Base-by-base conservation (phyloP, 2,329 filamentous ascomycete genomes). In the Fusarium longipes region DNA sequence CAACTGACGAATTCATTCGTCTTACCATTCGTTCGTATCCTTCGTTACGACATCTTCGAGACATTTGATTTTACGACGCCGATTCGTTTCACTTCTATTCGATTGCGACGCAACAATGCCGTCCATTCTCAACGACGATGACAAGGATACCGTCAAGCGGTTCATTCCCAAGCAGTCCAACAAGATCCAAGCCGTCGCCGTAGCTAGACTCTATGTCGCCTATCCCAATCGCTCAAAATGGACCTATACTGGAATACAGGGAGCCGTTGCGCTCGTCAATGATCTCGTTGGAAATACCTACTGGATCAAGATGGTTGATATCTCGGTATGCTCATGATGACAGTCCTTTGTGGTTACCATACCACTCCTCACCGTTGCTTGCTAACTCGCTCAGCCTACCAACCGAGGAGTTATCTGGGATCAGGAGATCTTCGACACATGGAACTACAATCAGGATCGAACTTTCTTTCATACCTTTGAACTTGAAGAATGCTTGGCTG, bases 391-490 rank as follows among this genome's bases (percentile, higher is more conserved):
- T 45, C 75, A 95, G 90, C 86, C 93, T 57, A 84, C 90, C 49
- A 90, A 89, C 76, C 88, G 91, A 76, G 94, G 95, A 58, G 93
- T 97, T 49, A 91, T 97, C 74, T 97, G 93, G 93, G 94, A 97
- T 75, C 95, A 98, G 81, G 96, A 99, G 80, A 93, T 99, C 73
- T 99, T 97, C 81, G 95, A 99, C 72, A 89, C 89, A 49, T 98
- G 97, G 85, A 84, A 86, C 67, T 99, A 98, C 83, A 97, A 97
- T 80, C 95, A 97, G 76, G 96, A 99, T 78, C 90, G 96, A 64
- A 95, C 93, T 62, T 99, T 97, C 81, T 99, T 99, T 81, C 94
- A 98, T 80, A 93, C 93, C 8, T 99, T 99, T 77, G 96, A 99
- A 81, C 86, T 97, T 56, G 94, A 98, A 79, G 89, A 96, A 67